A percentile compares a stretch with the other conserved stretches of the same genome.
phyloP scores from a whole-genome alignment of 805 yeast genomes.

The Cyberlindnera xishuangbannaensis region DNA sequence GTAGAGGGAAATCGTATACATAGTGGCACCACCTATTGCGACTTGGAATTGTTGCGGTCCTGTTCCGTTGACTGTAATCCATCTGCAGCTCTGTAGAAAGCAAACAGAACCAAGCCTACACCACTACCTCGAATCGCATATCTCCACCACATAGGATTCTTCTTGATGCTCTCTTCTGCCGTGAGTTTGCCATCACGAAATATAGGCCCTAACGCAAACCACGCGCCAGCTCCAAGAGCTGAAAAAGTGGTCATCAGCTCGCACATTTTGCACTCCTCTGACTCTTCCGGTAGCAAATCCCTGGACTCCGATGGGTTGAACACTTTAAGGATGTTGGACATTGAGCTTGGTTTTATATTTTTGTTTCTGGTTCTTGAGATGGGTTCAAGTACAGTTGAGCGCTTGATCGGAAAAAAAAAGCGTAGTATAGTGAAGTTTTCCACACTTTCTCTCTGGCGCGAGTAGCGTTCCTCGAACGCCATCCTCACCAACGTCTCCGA shows the following conservation, averaged over 20 bases:
- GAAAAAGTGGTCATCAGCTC: conserved; percentile 58
- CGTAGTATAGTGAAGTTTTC: no score
- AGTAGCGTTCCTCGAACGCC: no score
- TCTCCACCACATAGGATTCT: conserved; percentile 61
- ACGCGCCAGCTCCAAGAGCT: conserved; percentile 56
- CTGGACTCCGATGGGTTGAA: conserved; percentile 24
- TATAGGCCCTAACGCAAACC: conserved; percentile 51
- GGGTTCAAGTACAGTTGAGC: no score
- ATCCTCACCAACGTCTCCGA: no score
- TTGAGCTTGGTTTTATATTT: conserved; percentile 1
- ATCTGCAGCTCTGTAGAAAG: conserved; percentile 58
- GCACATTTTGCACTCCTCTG: conserved; percentile 60
- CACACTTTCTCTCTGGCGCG: no score
- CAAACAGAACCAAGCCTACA: conserved; percentile 46
- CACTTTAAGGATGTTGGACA: conserved; percentile 24
- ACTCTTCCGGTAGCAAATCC: conserved; percentile 33
- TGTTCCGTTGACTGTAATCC: conserved; percentile 58
- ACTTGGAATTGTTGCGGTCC: no score
- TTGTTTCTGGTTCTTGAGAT: background rate
- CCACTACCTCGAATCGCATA: conserved; percentile 48
- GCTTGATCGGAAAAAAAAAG: no score
- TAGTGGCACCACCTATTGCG: no score
- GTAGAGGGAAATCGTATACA: no score
- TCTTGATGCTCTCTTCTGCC: conserved; percentile 27
- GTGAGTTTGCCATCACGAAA: conserved; percentile 39